These are phyloP conservation scores for Pseudotulostoma volvatum DNA, from an alignment of 495 filamentous ascomycete species.

Conservation along the genomic window DNA sequence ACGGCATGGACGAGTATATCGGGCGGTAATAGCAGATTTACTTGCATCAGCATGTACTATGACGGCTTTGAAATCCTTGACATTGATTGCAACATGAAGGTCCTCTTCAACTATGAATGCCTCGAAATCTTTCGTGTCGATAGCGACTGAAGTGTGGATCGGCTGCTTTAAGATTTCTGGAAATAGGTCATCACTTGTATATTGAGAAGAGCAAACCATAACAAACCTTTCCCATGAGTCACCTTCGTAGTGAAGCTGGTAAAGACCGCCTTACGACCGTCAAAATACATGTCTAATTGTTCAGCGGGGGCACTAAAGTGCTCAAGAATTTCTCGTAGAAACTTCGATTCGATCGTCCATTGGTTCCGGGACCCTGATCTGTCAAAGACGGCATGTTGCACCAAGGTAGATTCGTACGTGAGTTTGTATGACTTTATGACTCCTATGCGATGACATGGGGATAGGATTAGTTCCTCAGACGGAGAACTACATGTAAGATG, in stretches of 20 bases:
- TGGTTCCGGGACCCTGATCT: constrained; percentile 47
- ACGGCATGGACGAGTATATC: constrained; percentile 61
- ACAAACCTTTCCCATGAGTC: constrained; percentile 57
- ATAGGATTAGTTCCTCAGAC: constrained; percentile 2
- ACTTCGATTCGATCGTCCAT: constrained; percentile 62
- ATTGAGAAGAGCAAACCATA: background rate
- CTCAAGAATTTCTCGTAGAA: constrained; percentile 70
- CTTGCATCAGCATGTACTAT: constrained; percentile 69
- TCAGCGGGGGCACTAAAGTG: constrained; percentile 87
- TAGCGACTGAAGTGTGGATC: constrained; percentile 76
- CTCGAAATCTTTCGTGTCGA: constrained; percentile 77
- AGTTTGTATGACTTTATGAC: constrained; percentile 85
- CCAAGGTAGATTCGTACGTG: constrained; percentile 67
- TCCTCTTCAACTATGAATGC: constrained; percentile 61
- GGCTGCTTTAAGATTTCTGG: constrained; percentile 83
- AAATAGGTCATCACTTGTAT: constrained; percentile 4
- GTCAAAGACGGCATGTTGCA: constrained; percentile 82
- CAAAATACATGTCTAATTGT: constrained; percentile 72
- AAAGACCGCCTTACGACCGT: constrained; percentile 55
- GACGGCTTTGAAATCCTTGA: constrained; percentile 91
- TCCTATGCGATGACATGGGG: constrained; percentile 31
- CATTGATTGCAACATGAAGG: constrained; percentile 72
- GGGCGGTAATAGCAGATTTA: constrained; percentile 51
- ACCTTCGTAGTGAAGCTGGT: constrained; percentile 94
- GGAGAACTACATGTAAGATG: background rate